These are phyloP conservation scores for Fomitopsis betulina DNA, from an alignment of 1,284 basidiomycete genomes.

Conservation along the genomic window DNA sequence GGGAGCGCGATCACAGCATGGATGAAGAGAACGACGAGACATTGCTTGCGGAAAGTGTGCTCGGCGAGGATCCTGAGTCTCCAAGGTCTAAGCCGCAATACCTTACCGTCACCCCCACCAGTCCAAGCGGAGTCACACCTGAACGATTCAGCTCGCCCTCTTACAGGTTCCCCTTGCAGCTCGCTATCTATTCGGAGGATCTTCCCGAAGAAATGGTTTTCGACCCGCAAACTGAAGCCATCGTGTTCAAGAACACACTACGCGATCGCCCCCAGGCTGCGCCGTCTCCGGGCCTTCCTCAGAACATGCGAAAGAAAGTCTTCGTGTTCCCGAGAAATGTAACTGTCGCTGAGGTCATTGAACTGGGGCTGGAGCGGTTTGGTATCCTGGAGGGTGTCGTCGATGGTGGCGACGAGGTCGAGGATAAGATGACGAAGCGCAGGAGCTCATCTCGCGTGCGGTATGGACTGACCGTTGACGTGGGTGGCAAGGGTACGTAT, in stretches of 20 bases:
- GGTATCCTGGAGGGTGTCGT: slow-evolving; percentile 94
- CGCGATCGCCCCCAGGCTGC: slow-evolving; percentile 44
- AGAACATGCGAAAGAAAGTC: slow-evolving; percentile 64
- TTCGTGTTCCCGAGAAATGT: slow-evolving; percentile 91
- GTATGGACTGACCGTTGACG: slow-evolving; percentile 67
- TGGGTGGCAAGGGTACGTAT: slow-evolving; percentile 58
- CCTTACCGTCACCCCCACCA: slow-evolving; percentile 38
- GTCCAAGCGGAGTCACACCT: slow-evolving; percentile 44
- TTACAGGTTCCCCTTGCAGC: slow-evolving; percentile 79
- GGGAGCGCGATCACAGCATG: slow-evolving; percentile 28
- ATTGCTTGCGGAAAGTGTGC: slow-evolving; percentile 37
- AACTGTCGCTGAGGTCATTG: slow-evolving; percentile 95
- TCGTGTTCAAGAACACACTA: slow-evolving; percentile 75
- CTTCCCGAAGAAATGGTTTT: slow-evolving; percentile 92
- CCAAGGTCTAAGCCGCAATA: slow-evolving; percentile 32
- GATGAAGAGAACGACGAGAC: slow-evolving; percentile 48
- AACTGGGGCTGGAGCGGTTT: slow-evolving; percentile 86
- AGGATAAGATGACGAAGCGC: slow-evolving; percentile 83
- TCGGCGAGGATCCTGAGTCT: slow-evolving; percentile 23
- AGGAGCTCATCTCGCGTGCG: slow-evolving; percentile 75
- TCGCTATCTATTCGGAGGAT: slow-evolving; percentile 85
- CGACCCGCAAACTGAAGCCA: slow-evolving; percentile 87
- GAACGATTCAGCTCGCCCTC: slow-evolving; percentile 79
- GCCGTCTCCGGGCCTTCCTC: slow-evolving; percentile 49
- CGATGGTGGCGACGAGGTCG: slow-evolving; percentile 95